Base-by-base conservation (phyloP, 352 stramenopile species). In the Phytophthora chlamydospora region DNA sequence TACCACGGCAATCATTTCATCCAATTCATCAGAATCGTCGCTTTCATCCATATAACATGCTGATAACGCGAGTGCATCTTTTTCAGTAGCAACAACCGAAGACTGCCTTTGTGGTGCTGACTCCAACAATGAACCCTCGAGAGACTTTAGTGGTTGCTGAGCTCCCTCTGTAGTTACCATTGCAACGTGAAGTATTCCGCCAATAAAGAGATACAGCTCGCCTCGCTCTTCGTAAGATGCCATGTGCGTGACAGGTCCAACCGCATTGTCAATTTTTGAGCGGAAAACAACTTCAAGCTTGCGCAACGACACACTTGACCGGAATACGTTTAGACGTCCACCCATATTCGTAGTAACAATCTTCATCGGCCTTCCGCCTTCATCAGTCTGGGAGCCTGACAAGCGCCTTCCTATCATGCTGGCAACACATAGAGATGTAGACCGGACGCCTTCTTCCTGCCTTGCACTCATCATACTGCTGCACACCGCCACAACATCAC, bases 381-480 rank as follows among this genome's bases (percentile, higher is more conserved):
- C 27, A 39, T 66, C 33, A 39, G 13, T 9, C 9, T 64, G 52
- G 9, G 29, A 59, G n/a, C n/a, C 39, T 24, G 55, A 40, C 32
- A 21, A 11, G 12, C 47, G 44, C 9, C 43, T 66, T 62, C 44
- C 34, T 36, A 31, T 60, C 36, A 71, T 57, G 10, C 73, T 80
- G 58, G 68, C 66, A 50, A 76, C 65, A n/a, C 58, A 63, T 40
- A 82, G 56, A 12, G 67, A 76, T 14, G 58, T 36, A 33, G 51
- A 59, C 31, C 41, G 38, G 10, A 66, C 46, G 11, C 52, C 27
- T 59, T 31, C 55, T 42, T 67, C 49, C 29, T 70, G 66, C 35
- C 56, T 66, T 3, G 71, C 64, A 36, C 62, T 75, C 72, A 91
- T 76, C 42, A 91, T 63, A 24, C 73, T 78, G n/a, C 51, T 64